Base-by-base conservation (phyloP, 495 filamentous ascomycete species). In the Neurospora sp. region DNA sequence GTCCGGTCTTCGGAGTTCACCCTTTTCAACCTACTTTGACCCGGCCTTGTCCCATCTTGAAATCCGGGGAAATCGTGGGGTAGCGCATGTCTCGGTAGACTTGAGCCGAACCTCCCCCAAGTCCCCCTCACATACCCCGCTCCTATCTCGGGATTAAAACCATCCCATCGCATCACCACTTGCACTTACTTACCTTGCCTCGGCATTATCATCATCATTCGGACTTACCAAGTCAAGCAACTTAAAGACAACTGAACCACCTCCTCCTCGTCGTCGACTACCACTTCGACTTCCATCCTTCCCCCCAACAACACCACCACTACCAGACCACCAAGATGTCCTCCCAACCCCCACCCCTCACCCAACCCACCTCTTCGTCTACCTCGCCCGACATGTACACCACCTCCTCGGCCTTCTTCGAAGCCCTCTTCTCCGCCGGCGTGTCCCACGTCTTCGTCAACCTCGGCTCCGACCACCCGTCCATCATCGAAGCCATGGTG, bases 401-500 rank as follows among this genome's bases (percentile, higher is more conserved):
- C 14, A 81, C 71, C 18, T 85, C 84, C 22, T 83, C 92, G 79
- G 95, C 94, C 78, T 97, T 98, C 81, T 97, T 98, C 77, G 95
- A 98, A 86, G 93, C 93, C 27, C 82, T 98, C 48, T 97, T 93
- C 93, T 93, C 96, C 71, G 93, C 93, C 53, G 95, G 95, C 59
- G 88, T 98, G 46, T 91, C 89, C 61, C 89, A 97, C 84, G 92
- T 91, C 85, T 97, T 97, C 77, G 95, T 97, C 69, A 98, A 98
- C 78, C 86, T 98, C 18, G 95, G 95, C 42, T 94, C 93, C n/a
- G 94, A 97, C 79, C 94, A 97, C 77, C 94, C 94, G 12, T 91
- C 81, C 73, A 97, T 98, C 77, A 89, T 98, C 73, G 95, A 98
- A 83, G 94, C 94, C n/a, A 97, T 98, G 83, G 92, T 96, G 71